Conservation (phyloP, 139 green algal genomes). For the Penium margaritaceum region DNA sequence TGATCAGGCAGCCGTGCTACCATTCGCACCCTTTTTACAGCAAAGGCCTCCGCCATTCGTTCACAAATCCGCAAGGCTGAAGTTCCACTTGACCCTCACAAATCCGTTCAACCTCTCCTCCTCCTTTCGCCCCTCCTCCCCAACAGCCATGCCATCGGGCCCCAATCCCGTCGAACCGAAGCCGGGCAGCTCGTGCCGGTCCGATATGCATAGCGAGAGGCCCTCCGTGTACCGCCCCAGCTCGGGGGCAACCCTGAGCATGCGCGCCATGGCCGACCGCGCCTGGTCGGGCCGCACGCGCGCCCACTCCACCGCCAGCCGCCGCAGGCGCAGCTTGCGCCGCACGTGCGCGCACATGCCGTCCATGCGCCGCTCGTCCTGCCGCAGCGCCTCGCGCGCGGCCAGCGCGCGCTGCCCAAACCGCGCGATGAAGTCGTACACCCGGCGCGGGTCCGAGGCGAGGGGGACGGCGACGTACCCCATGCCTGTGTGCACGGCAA, state of each 20-base stretch:
- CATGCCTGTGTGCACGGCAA: too few relatives aligned
- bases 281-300: slow-evolving; percentile 19
- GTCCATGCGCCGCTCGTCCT: slow-evolving; percentile 16
- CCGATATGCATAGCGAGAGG: slow-evolving; percentile 26
- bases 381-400: slow-evolving; percentile 6
- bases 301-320: slow-evolving; percentile 1
- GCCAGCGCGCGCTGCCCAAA: slow-evolving; percentile 13
- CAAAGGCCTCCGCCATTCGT: too few relatives aligned
- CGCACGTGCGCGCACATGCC: slow-evolving; percentile 7
- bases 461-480: slow-evolving; percentile 22
- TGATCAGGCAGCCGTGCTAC: too few relatives aligned
- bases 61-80: too few relatives aligned
- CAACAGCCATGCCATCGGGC: too few relatives aligned
- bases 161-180: neutral
- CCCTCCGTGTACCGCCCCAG: slow-evolving; percentile 23
- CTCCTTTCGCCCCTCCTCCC: too few relatives aligned
- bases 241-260: slow-evolving; percentile 20
- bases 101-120: too few relatives aligned
- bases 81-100: too few relatives aligned
- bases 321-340: slow-evolving; percentile 10
- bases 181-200: slow-evolving; percentile 15
- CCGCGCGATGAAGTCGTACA: slow-evolving; percentile 26
- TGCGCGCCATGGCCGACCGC: slow-evolving; percentile 3
- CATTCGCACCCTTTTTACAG: too few relatives aligned
- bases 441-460: neutral